A percentile compares a stretch with the other conserved stretches of the same genome.
phyloP scores from a whole-genome alignment of 257 asterid genomes.

The Osmanthus fragrans region DNA sequence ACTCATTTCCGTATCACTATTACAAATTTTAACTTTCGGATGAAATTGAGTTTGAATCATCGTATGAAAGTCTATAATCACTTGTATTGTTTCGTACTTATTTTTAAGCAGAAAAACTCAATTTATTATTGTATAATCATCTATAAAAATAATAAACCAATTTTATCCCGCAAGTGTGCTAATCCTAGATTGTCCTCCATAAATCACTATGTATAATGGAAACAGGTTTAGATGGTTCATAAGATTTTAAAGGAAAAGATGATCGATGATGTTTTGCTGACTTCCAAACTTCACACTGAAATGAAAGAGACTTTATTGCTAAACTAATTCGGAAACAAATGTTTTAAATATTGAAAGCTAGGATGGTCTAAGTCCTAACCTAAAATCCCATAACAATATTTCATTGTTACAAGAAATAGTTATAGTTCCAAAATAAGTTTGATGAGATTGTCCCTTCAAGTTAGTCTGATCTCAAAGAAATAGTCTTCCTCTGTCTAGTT shows the following conservation, averaged over 20 bases:
- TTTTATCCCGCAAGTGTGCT: background rate
- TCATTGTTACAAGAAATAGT: background rate
- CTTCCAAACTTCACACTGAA: slow-evolving; percentile 8
- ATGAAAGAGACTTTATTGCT: background rate
- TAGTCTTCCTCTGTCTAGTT: too few species aligned
- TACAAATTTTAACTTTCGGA: background rate
- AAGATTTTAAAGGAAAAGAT: background rate
- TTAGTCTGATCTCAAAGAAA: too few species aligned
- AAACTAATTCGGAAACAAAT: slow-evolving; percentile 9
- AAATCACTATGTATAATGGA: background rate
- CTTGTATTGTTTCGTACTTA: background rate
- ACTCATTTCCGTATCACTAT: background rate
- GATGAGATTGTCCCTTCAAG: too few species aligned
- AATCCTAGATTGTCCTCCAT: background rate
- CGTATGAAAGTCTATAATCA: background rate
- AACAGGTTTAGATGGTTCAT: background rate
- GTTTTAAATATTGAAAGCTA: slow-evolving; percentile 5
- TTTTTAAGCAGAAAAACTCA: background rate
- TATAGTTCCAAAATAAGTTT: too few species aligned
- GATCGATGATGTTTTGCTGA: slow-evolving; percentile 1
- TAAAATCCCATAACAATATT: slow-evolving; percentile 5
- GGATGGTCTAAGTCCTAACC: slow-evolving; percentile 3
- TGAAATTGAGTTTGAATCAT: slow-evolving; percentile 7
- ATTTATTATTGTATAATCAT: slow-evolving; percentile 2
- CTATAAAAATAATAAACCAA: slow-evolving; percentile 7